A percentile compares a stretch with the other conserved stretches of the same genome.
Evolutionary conservation across 106 monocot genomes (phyloP).

Genomic region (Chionographis japonica): DNA sequence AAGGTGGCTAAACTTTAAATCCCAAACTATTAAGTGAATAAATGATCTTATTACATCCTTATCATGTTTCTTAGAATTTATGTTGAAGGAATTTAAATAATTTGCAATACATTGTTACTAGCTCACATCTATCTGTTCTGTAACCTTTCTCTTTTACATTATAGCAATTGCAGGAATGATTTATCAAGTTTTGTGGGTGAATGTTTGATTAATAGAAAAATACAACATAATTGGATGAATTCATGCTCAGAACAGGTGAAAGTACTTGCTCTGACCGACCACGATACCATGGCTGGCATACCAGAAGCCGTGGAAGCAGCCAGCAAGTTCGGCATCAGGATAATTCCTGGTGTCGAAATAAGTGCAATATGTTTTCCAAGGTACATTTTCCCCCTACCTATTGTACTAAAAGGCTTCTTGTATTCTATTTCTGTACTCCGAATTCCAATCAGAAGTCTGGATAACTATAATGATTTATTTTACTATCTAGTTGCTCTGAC

Average conservation of each 20-base stretch:
- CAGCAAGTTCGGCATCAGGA: constrained; percentile 63
- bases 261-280: constrained; percentile 93
- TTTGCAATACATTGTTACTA: too few relatives aligned
- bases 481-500: too few relatives aligned
- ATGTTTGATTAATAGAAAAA: neutral
- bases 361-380: constrained; percentile 61
- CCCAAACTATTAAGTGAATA: too few relatives aligned
- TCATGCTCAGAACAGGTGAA: constrained; percentile 59
- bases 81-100: too few relatives aligned
- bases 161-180: too few relatives aligned
- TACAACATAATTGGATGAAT: constrained; percentile 8
- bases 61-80: too few relatives aligned
- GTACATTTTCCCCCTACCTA: constrained; percentile 20
- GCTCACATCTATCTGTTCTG: too few relatives aligned
- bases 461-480: too few relatives aligned
- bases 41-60: too few relatives aligned
- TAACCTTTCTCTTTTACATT: too few relatives aligned
- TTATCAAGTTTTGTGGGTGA: too few relatives aligned
- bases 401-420: neutral
- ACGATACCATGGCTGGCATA: constrained; percentile 89
- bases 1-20: too few relatives aligned
- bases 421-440: neutral
- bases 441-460: neutral
- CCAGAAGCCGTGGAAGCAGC: constrained; percentile 66
- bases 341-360: constrained; percentile 96